Conservation (phyloP, 768 basidiomycete genomes). For the Auricularia sp. region DNA sequence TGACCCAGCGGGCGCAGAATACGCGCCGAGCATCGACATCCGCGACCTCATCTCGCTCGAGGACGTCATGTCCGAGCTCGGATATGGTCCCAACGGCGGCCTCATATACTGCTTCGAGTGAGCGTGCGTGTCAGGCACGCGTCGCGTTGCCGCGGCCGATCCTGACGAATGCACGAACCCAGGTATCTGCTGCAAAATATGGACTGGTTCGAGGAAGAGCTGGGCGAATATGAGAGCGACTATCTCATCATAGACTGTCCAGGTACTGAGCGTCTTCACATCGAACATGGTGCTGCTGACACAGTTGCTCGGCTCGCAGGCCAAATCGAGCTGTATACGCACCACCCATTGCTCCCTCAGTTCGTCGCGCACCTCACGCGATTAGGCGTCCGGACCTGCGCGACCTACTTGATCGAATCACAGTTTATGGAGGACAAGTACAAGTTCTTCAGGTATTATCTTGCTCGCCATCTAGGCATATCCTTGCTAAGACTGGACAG, state of each 20-base stretch:
- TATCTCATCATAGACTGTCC: conserved; percentile 91
- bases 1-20: conserved; percentile 73
- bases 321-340: conserved; percentile 97
- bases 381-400: conserved; percentile 78
- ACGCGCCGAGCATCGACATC: conserved; percentile 89
- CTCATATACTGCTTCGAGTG: conserved; percentile 99
- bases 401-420: conserved; percentile 88
- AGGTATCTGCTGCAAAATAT: conserved; percentile 96
- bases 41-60: conserved; percentile 82
- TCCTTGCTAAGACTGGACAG: conserved; percentile 25
- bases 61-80: conserved; percentile 93
- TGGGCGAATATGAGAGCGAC: conserved; percentile 91
- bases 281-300: background rate
- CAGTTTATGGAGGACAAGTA: conserved; percentile 99
- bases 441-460: conserved; percentile 81
- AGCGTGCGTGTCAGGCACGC: conserved; percentile 24
- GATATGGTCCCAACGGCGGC: conserved; percentile 94
- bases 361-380: conserved; percentile 67
- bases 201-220: conserved; percentile 95
- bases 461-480: background rate
- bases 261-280: conserved; percentile 32
- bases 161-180: conserved; percentile 2
- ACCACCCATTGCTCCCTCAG: conserved; percentile 90
- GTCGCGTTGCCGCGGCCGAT: background rate
- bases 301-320: conserved; percentile 33